These are phyloP conservation scores for Linum lewisii DNA, from an alignment of 345 rosid genomes.

Conservation along the genomic window DNA sequence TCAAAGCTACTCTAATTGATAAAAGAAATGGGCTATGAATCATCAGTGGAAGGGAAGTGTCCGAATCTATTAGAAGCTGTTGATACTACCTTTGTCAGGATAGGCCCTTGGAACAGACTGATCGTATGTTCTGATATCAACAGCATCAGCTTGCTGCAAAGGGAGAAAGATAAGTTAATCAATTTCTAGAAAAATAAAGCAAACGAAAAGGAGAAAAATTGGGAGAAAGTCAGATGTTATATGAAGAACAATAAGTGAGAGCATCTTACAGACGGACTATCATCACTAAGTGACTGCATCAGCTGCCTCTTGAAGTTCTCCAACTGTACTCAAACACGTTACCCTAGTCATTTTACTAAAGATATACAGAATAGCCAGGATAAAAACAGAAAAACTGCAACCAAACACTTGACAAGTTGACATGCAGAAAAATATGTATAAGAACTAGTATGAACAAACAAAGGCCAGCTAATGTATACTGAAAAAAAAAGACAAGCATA, in stretches of 20 bases:
- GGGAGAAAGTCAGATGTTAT: constrained; percentile 6
- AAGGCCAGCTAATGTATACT: background rate
- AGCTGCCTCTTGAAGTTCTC: constrained; percentile 88
- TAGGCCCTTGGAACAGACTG: constrained; percentile 48
- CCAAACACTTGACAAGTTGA: background rate
- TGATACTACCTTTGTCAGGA: constrained; percentile 43
- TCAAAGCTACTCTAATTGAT: constrained; percentile 1
- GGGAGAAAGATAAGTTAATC: background rate
- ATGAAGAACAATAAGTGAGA: background rate
- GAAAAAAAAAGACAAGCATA: background rate
- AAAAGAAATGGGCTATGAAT: constrained; percentile 1
- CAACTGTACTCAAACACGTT: constrained; percentile 30
- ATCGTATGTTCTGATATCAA: constrained; percentile 58
- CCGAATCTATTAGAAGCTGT: background rate
- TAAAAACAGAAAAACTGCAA: background rate
- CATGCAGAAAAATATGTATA: background rate
- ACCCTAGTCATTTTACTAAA: background rate
- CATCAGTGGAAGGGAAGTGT: background rate
- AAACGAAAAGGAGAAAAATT: constrained; percentile 7
- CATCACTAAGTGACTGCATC: constrained; percentile 82
- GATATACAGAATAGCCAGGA: background rate
- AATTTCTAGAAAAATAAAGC: background rate
- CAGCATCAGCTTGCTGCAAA: constrained; percentile 44
- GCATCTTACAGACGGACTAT: constrained; percentile 55
- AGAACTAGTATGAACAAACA: background rate